Percentiles rank a stretch among this genome's conserved stretches.
Evolutionary conservation across 2,329 filamentous ascomycete species (phyloP).

Genomic region (Beauveria sp.): DNA sequence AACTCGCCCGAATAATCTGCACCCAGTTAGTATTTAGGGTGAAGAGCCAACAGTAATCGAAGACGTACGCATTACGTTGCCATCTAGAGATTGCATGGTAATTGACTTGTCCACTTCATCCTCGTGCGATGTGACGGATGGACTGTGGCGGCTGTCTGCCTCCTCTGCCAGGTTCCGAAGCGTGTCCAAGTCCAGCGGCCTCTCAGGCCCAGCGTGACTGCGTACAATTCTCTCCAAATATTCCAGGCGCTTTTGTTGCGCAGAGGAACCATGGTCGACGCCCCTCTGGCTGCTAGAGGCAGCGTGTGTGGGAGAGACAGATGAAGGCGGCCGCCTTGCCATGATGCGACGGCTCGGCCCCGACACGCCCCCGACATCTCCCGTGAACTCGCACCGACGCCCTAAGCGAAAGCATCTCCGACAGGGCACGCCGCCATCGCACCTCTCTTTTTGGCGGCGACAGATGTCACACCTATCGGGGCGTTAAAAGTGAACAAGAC

Average conservation of each 20-base stretch:
- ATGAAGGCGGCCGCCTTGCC: not conserved
- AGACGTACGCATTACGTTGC: conserved; percentile 31
- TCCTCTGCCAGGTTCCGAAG: conserved; percentile 34
- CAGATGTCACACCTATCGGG: conserved; percentile 42
- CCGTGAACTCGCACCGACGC: conserved; percentile 39
- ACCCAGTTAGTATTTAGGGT: conserved; percentile 1
- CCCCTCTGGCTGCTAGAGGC: not conserved
- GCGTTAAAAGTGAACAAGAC: not conserved
- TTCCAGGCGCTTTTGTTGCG: conserved; percentile 11
- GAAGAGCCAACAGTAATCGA: not conserved
- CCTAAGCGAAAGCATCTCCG: conserved; percentile 43
- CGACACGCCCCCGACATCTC: conserved; percentile 18
- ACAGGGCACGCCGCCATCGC: conserved; percentile 47
- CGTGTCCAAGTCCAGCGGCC: conserved; percentile 12
- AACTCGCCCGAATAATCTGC: conserved; percentile 45
- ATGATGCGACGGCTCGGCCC: not conserved
- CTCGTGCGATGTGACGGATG: conserved; percentile 9
- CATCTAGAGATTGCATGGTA: conserved; percentile 32
- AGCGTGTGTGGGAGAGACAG: not conserved
- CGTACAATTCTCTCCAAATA: conserved; percentile 9
- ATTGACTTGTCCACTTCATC: conserved; percentile 20
- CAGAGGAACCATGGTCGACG: not conserved
- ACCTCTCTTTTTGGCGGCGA: conserved; percentile 48
- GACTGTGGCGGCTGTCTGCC: conserved; percentile 15
- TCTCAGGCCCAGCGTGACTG: conserved; percentile 9